Evolutionary conservation across 768 basidiomycete species (phyloP).

Genomic region (Hypholoma sublateritium): DNA sequence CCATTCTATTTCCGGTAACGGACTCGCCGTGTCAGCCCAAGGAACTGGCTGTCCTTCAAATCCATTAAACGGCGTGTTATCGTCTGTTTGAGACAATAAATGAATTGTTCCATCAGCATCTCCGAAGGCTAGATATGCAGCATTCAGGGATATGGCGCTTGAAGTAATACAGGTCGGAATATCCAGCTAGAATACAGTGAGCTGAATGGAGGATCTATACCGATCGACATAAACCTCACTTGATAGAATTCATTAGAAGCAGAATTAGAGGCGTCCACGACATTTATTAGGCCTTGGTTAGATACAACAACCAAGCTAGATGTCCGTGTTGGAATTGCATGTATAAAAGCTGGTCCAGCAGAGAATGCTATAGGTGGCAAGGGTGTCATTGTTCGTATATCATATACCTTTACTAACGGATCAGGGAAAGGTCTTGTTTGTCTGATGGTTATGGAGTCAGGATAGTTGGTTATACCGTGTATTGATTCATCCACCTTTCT

Average conservation of each 20-base stretch:
- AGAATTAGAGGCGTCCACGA: constrained; percentile 78
- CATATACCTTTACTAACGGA: constrained; percentile 90
- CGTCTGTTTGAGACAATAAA: constrained; percentile 72
- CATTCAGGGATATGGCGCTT: constrained; percentile 79
- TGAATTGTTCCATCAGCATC: constrained; percentile 86
- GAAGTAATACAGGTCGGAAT: constrained; percentile 76
- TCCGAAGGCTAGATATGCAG: constrained; percentile 91
- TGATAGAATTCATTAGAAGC: constrained; percentile 77
- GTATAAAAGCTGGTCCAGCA: constrained; percentile 83
- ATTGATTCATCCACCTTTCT: constrained; percentile 54
- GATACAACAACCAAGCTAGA: constrained; percentile 77
- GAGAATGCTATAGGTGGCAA: constrained; percentile 88
- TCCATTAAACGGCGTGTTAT: constrained; percentile 80
- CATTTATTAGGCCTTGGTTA: constrained; percentile 78
- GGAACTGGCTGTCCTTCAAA: constrained; percentile 85
- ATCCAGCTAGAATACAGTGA: constrained; percentile 50
- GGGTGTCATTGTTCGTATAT: constrained; percentile 79
- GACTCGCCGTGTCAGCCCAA: constrained; percentile 76
- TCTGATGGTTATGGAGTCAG: constrained; percentile 38
- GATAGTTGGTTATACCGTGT: background rate
- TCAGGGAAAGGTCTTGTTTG: constrained; percentile 88
- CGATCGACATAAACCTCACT: constrained; percentile 36
- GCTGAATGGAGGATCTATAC: background rate
- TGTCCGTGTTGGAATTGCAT: constrained; percentile 72
- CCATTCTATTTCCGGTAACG: constrained; percentile 78